phyloP scores from a whole-genome alignment of 1,284 basidiomycete species.

The Ceratobasidium theobromae region DNA sequence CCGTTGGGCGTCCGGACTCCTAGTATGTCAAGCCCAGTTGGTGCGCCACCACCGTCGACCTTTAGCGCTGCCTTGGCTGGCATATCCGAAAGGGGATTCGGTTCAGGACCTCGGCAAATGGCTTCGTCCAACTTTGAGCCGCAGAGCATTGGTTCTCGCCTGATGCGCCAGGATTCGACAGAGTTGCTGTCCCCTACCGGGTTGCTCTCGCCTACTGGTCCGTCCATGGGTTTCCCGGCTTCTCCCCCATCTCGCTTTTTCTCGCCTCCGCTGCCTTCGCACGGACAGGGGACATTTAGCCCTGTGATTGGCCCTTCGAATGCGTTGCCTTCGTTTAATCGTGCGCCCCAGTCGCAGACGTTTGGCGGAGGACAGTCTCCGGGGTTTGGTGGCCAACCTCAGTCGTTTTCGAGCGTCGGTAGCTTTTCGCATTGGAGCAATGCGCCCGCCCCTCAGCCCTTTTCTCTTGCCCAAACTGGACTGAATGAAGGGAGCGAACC shows the following conservation, averaged over 20 bases:
- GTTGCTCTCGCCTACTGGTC: slow-evolving; percentile 22
- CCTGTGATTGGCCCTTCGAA: slow-evolving; percentile 18
- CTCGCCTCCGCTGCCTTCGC: slow-evolving; percentile 14
- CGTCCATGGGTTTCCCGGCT: slow-evolving; percentile 14
- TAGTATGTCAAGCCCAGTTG: slow-evolving; percentile 33
- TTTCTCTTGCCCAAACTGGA: slow-evolving; percentile 32
- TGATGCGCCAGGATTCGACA: slow-evolving; percentile 25
- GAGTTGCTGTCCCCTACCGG: slow-evolving; percentile 22
- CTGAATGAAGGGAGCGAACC: slow-evolving; percentile 33
- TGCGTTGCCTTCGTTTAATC: neutral
- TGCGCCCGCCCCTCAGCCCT: slow-evolving; percentile 14
- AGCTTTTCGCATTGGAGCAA: slow-evolving; percentile 29
- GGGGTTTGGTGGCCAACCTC: slow-evolving; percentile 1
- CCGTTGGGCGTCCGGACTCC: slow-evolving; percentile 60
- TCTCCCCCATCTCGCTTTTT: slow-evolving; percentile 27
- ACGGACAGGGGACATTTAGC: slow-evolving; percentile 15
- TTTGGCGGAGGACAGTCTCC: slow-evolving; percentile 15
- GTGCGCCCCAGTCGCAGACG: slow-evolving; percentile 21
- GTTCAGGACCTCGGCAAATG: neutral
- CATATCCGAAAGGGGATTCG: slow-evolving; percentile 27
- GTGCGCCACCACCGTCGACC: slow-evolving; percentile 21
- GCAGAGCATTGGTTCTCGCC: slow-evolving; percentile 11
- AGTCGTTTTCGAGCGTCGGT: slow-evolving; percentile 33
- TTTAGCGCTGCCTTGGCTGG: slow-evolving; percentile 34
- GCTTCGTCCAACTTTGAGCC: slow-evolving; percentile 12